phyloP scores from a whole-genome alignment of 2,329 filamentous ascomycete genomes.

The Nothopassalora personata region DNA sequence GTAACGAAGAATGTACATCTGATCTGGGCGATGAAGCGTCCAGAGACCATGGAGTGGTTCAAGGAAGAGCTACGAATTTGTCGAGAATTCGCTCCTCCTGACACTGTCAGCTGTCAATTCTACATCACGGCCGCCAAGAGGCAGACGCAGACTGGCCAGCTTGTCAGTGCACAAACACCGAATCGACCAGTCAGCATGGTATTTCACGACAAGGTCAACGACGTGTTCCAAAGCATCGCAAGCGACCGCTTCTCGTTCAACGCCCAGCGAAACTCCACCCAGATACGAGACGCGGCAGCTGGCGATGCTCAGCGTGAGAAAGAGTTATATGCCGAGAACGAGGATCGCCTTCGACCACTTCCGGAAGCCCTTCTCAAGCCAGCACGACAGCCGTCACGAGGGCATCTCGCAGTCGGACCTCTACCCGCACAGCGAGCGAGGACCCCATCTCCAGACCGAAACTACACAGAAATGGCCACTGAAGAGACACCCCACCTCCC shows the following conservation, averaged over 20 bases:
- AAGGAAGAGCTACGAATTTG: constrained; percentile 90
- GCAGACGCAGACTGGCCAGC: constrained; percentile 41
- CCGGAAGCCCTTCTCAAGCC: constrained; percentile 51
- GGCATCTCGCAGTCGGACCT: constrained; percentile 14
- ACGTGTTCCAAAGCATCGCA: constrained; percentile 79
- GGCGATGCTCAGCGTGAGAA: constrained; percentile 74
- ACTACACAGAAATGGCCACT: constrained; percentile 42
- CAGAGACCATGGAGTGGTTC: constrained; percentile 97
- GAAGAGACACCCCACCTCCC: constrained; percentile 29
- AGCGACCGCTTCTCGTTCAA: constrained; percentile 55
- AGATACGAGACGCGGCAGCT: constrained; percentile 75
- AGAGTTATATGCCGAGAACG: constrained; percentile 72
- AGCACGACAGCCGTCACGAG: constrained; percentile 19
- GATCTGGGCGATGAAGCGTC: constrained; percentile 86
- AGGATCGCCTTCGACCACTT: constrained; percentile 78
- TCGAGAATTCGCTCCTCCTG: constrained; percentile 78
- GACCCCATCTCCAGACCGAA: constrained; percentile 35
- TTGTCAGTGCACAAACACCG: constrained; percentile 49
- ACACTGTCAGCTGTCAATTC: constrained; percentile 88
- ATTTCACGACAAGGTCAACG: constrained; percentile 82
- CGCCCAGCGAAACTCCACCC: constrained; percentile 52
- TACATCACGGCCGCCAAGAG: constrained; percentile 78
- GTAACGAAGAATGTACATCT: constrained; percentile 87
- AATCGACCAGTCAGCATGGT: constrained; percentile 62
- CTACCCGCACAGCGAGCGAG: background rate